These are phyloP conservation scores for Cyberlindnera mississippiensis DNA, from an alignment of 805 yeast species.

Conservation along the genomic window DNA sequence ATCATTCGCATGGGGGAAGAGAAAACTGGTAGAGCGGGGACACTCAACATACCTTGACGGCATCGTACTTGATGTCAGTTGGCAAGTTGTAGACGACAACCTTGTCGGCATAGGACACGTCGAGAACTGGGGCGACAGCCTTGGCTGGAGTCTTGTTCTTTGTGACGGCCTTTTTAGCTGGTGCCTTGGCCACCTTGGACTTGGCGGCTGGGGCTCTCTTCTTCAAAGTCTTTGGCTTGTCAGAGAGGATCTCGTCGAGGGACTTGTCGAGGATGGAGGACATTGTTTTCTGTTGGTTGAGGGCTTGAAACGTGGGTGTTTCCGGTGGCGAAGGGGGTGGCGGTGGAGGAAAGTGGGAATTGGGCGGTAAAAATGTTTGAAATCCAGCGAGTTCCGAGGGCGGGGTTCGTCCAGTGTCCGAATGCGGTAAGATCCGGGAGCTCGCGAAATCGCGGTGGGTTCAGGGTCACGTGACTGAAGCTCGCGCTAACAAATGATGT, in stretches of 20 bases:
- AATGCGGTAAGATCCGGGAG: too few relatives aligned
- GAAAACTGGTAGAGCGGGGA: neutral
- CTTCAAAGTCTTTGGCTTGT: slow-evolving; percentile 42
- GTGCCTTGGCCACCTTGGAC: slow-evolving; percentile 26
- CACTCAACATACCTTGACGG: slow-evolving; percentile 73
- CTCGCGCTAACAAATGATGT: too few relatives aligned
- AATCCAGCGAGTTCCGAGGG: too few relatives aligned
- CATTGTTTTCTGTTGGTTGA: slow-evolving; percentile 47
- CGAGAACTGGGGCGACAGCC: slow-evolving; percentile 28
- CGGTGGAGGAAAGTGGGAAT: neutral
- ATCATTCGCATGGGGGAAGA: too few relatives aligned
- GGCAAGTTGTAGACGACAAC: slow-evolving; percentile 85
- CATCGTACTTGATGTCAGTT: slow-evolving; percentile 77
- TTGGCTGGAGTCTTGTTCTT: slow-evolving; percentile 24
- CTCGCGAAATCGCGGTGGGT: too few relatives aligned
- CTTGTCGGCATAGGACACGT: slow-evolving; percentile 62
- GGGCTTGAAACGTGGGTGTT: slow-evolving; percentile 1
- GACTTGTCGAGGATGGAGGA: slow-evolving; percentile 84
- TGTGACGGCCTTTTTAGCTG: slow-evolving; percentile 2
- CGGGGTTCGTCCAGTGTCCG: too few relatives aligned
- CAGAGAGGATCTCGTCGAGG: slow-evolving; percentile 87
- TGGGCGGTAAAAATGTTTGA: too few relatives aligned
- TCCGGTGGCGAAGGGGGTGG: slow-evolving; percentile 2
- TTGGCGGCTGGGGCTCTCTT: slow-evolving; percentile 24
- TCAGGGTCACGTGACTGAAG: neutral